Evolutionary conservation across 768 basidiomycete species (phyloP).

Genomic region (Boletus reticuloceps): DNA sequence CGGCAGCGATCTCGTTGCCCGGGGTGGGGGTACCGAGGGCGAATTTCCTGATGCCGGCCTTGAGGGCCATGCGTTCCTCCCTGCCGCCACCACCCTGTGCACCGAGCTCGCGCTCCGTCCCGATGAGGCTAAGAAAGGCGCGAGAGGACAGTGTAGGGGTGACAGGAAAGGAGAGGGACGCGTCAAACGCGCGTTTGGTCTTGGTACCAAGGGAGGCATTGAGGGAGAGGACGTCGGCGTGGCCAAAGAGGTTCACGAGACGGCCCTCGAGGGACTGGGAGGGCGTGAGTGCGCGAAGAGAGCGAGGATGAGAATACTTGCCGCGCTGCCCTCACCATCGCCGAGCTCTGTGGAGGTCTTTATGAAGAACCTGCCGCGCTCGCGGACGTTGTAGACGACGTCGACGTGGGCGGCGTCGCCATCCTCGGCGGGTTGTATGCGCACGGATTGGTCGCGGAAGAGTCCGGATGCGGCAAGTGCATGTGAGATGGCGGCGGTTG

Average conservation of each 20-base stretch:
- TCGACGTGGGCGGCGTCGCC: slow-evolving; percentile 68
- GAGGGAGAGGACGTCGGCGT: slow-evolving; percentile 84
- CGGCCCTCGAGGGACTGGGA: slow-evolving; percentile 72
- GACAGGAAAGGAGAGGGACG: slow-evolving; percentile 61
- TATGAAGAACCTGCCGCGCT: slow-evolving; percentile 72
- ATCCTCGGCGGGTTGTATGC: slow-evolving; percentile 56
- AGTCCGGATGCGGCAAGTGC: slow-evolving; percentile 73
- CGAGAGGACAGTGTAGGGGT: slow-evolving; percentile 59
- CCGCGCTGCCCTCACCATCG: slow-evolving; percentile 91
- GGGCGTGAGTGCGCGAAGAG: not conserved
- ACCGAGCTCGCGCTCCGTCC: slow-evolving; percentile 72
- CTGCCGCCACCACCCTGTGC: slow-evolving; percentile 22
- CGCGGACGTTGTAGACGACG: slow-evolving; percentile 72
- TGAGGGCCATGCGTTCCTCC: slow-evolving; percentile 51
- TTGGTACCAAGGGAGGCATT: slow-evolving; percentile 83
- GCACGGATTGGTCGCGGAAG: slow-evolving; percentile 65
- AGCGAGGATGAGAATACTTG: slow-evolving; percentile 39
- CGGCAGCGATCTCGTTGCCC: slow-evolving; percentile 79
- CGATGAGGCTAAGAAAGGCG: slow-evolving; percentile 70
- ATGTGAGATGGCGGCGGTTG: slow-evolving; percentile 63
- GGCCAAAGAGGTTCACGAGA: slow-evolving; percentile 86
- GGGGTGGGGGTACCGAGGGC: slow-evolving; percentile 13
- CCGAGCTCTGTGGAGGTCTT: slow-evolving; percentile 90
- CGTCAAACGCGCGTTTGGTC: slow-evolving; percentile 81
- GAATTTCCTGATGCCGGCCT: slow-evolving; percentile 53